Conservation (phyloP, 495 filamentous ascomycete genomes). For the Penicillium argentinense region DNA sequence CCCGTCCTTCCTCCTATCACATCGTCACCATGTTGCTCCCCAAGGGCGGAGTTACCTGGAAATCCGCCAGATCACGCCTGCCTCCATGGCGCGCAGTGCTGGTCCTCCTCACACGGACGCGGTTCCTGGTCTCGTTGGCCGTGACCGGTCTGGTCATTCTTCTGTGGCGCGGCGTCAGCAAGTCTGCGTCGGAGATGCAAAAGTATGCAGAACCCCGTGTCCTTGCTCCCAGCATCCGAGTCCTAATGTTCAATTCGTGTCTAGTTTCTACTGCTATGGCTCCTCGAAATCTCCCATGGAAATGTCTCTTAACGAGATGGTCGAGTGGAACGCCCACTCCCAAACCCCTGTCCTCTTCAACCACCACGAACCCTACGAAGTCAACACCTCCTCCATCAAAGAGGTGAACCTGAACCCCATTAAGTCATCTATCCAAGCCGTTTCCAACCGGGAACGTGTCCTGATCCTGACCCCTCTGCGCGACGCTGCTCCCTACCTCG, state of each 20-base stretch:
- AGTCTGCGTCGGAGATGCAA: slow-evolving; percentile 84
- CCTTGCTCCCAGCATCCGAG: not conserved
- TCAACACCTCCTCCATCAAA: slow-evolving; percentile 77
- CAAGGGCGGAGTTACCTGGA: slow-evolving; percentile 91
- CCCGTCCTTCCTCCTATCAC: slow-evolving; percentile 4
- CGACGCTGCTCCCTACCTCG: slow-evolving; percentile 78
- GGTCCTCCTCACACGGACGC: slow-evolving; percentile 72
- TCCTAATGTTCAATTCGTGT: too few relatives aligned
- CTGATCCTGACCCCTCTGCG: slow-evolving; percentile 92
- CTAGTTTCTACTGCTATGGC: slow-evolving; percentile 95
- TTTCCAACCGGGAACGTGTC: slow-evolving; percentile 80
- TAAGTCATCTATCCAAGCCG: slow-evolving; percentile 74
- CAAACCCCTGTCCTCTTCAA: slow-evolving; percentile 92
- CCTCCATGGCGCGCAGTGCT: slow-evolving; percentile 81
- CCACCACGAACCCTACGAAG: slow-evolving; percentile 80
- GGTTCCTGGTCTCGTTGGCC: slow-evolving; percentile 74
- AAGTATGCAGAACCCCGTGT: slow-evolving; percentile 56
- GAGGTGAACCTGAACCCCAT: slow-evolving; percentile 83
- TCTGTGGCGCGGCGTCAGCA: slow-evolving; percentile 85
- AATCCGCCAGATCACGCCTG: slow-evolving; percentile 77
- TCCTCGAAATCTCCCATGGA: slow-evolving; percentile 90
- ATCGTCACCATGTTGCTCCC: slow-evolving; percentile 68
- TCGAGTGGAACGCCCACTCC: slow-evolving; percentile 81
- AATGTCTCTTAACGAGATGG: slow-evolving; percentile 87
- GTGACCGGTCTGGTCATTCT: slow-evolving; percentile 72